phyloP scores from a whole-genome alignment of 257 asterid genomes.

The Nemophila menziesii region DNA sequence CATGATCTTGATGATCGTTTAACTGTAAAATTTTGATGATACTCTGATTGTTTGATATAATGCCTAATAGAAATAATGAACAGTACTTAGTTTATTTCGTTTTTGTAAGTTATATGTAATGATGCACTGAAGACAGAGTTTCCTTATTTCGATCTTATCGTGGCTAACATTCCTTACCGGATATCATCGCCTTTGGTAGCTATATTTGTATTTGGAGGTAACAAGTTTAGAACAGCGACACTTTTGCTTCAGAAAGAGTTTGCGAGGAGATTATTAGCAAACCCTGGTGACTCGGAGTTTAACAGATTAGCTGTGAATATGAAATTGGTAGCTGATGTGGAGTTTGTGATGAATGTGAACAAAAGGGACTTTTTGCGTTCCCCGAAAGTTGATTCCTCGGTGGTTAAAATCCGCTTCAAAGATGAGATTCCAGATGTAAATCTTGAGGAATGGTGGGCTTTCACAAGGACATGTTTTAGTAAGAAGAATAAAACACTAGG shows the following conservation, averaged over 20 bases:
- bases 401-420: conserved; percentile 60
- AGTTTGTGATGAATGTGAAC: conserved; percentile 81
- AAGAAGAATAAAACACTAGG: conserved; percentile 86
- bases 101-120: conserved; percentile 43
- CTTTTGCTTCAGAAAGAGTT: conserved; percentile 84
- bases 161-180: conserved; percentile 88
- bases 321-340: conserved; percentile 69
- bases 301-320: conserved; percentile 74
- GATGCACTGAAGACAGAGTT: conserved; percentile 72
- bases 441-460: conserved; percentile 80
- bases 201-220: conserved; percentile 50
- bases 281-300: conserved; percentile 76
- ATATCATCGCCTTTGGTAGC: conserved; percentile 83
- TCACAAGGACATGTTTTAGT: conserved; percentile 69
- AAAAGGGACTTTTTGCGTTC: conserved; percentile 71
- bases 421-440: conserved; percentile 43
- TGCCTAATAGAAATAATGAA: conserved; percentile 25
- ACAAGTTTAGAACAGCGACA: conserved; percentile 63
- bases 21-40: conserved; percentile 35
- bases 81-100: too few relatives aligned
- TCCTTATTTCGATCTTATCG: conserved; percentile 69
- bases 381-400: conserved; percentile 87
- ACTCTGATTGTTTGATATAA: conserved; percentile 30
- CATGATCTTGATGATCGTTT: conserved; percentile 39
- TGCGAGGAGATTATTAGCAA: conserved; percentile 62